Evolutionary conservation across 345 rosid genomes (phyloP).

Genomic region (Syzygium jambos): DNA sequence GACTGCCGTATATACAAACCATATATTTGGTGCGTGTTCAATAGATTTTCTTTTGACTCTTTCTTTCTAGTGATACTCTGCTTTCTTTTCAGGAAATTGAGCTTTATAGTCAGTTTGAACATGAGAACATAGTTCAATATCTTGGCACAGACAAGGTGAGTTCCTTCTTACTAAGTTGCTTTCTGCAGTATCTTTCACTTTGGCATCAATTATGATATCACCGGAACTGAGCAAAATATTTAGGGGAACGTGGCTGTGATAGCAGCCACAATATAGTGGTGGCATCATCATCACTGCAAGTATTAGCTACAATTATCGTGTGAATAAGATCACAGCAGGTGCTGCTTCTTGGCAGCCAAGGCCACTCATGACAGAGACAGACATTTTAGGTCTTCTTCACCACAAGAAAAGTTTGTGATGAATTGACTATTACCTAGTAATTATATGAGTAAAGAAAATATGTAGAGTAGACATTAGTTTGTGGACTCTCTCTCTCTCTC

Average conservation of each 20-base stretch:
- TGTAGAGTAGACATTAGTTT: not conserved
- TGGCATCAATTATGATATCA: not conserved
- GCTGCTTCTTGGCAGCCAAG: fast-evolving
- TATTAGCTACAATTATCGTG: not conserved
- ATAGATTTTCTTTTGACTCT: not conserved
- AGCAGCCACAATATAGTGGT: fast-evolving
- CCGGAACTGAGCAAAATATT: not conserved
- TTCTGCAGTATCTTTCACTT: not conserved
- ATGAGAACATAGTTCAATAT: slow-evolving; percentile 71
- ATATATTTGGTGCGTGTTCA: no score
- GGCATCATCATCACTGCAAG: not conserved
- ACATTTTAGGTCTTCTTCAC: not conserved
- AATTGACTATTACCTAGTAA: not conserved
- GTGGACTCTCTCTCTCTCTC: not conserved
- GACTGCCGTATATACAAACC: fast-evolving
- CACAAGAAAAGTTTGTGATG: not conserved
- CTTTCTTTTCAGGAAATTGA: slow-evolving; percentile 61
- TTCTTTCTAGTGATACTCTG: not conserved
- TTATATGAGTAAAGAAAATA: no score
- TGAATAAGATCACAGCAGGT: not conserved
- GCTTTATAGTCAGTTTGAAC: slow-evolving; percentile 62
- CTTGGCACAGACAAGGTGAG: slow-evolving; percentile 57
- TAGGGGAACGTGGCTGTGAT: not conserved
- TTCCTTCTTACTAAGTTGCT: not conserved
- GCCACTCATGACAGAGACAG: not conserved